These are phyloP conservation scores for Mortierella claussenii DNA, from an alignment of 192 early-diverging fungal species.

Conservation along the genomic window DNA sequence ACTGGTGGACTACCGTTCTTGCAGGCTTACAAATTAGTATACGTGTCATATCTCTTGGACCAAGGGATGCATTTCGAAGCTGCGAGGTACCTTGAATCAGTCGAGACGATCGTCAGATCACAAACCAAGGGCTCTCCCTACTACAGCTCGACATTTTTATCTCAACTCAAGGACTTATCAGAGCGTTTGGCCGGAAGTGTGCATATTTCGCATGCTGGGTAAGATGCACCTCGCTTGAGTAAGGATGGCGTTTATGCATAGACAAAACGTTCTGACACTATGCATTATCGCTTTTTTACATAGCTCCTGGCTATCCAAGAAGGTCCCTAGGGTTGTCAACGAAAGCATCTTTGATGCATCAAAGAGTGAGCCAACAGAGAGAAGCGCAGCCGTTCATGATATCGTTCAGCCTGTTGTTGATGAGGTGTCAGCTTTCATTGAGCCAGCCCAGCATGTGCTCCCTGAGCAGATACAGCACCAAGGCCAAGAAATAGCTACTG, in stretches of 20 bases:
- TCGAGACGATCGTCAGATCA: conserved; percentile 76
- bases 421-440: no score
- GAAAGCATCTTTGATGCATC: conserved; percentile 66
- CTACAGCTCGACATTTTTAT: conserved; percentile 75
- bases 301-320: conserved; percentile 52
- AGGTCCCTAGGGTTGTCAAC: conserved; percentile 62
- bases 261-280: no score
- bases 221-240: no score
- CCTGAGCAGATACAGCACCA: no score
- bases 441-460: no score
- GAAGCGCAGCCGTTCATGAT: conserved; percentile 66
- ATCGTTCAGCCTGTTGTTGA: conserved; percentile 25
- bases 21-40: conserved; percentile 87
- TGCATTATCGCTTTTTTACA: conserved; percentile 4
- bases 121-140: conserved; percentile 84
- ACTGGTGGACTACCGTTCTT: conserved; percentile 79
- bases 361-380: conserved; percentile 65
- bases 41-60: conserved; percentile 86
- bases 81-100: conserved; percentile 79
- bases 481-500: no score
- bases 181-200: conserved; percentile 67
- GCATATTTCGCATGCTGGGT: conserved; percentile 32
- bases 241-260: no score
- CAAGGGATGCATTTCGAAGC: conserved; percentile 80
- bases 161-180: conserved; percentile 77